Percentiles rank a stretch among this genome's conserved stretches.
phyloP scores from a whole-genome alignment of 2,329 filamentous ascomycete genomes.

The Tolypocladium amazonense region DNA sequence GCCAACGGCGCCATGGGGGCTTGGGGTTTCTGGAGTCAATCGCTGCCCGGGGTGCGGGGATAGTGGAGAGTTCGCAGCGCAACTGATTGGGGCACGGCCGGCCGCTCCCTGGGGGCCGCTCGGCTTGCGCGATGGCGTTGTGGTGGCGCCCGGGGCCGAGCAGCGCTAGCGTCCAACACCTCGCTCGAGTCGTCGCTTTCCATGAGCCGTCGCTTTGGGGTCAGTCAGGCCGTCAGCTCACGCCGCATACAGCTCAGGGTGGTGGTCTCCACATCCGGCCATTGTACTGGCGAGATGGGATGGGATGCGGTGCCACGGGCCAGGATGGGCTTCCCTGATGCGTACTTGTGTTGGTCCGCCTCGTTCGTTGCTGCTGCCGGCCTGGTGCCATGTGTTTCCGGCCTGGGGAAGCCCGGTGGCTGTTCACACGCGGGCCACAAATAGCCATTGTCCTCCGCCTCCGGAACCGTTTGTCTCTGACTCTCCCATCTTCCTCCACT shows the following conservation, averaged over 20 bases:
- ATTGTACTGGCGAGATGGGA: background rate
- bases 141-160: background rate
- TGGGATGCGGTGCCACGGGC: background rate
- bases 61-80: background rate
- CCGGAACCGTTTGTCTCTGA: slow-evolving; percentile 3
- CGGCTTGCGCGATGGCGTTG: background rate
- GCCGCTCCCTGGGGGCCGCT: background rate
- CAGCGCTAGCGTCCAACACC: background rate
- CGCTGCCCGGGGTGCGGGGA: background rate
- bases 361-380: background rate
- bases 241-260: background rate
- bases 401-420: slow-evolving; percentile 1
- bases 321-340: background rate
- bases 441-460: slow-evolving; percentile 7
- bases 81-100: background rate
- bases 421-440: slow-evolving; percentile 3
- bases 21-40: background rate
- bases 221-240: background rate
- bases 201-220: background rate
- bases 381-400: background rate
- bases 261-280: background rate
- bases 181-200: background rate
- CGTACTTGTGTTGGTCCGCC: background rate
- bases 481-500: slow-evolving; percentile 2
- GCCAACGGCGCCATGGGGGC: background rate